Percentiles rank a stretch among this genome's conserved stretches.
Conservation (phyloP, 2,329 filamentous ascomycete genomes). For the Diaporthe aspalathi region DNA sequence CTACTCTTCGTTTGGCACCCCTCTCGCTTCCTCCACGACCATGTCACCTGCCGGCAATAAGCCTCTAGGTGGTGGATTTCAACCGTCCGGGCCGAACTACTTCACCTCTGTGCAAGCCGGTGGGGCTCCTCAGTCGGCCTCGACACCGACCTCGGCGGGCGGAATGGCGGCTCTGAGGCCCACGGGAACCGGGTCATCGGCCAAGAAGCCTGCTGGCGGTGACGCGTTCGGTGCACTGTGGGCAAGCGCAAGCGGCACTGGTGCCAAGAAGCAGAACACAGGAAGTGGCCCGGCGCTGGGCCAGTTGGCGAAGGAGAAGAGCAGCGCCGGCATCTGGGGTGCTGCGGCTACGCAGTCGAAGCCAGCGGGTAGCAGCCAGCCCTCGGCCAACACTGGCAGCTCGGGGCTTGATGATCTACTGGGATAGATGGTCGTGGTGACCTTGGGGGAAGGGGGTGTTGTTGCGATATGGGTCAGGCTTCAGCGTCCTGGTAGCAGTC, state of each 20-base stretch:
- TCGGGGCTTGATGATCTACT: slow-evolving; percentile 62
- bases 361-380: slow-evolving; percentile 44
- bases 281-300: slow-evolving; percentile 82
- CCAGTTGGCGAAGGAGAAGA: slow-evolving; percentile 98
- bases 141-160: slow-evolving; percentile 41
- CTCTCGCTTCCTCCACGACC: slow-evolving; percentile 53
- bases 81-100: slow-evolving; percentile 89
- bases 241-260: slow-evolving; percentile 75
- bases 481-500: background rate
- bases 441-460: background rate
- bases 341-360: slow-evolving; percentile 64
- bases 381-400: slow-evolving; percentile 41
- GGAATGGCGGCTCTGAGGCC: slow-evolving; percentile 46
- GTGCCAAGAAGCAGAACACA: slow-evolving; percentile 78
- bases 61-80: slow-evolving; percentile 72
- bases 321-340: slow-evolving; percentile 93
- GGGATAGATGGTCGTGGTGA: slow-evolving; percentile 46
- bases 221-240: slow-evolving; percentile 94
- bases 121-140: slow-evolving; percentile 51
- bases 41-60: slow-evolving; percentile 52
- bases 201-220: slow-evolving; percentile 66
- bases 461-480: background rate
- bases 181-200: slow-evolving; percentile 40
- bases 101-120: slow-evolving; percentile 79
- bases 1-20: slow-evolving; percentile 71